Conservation (phyloP, 2,329 filamentous ascomycete genomes). For the Fusarium sp. region DNA sequence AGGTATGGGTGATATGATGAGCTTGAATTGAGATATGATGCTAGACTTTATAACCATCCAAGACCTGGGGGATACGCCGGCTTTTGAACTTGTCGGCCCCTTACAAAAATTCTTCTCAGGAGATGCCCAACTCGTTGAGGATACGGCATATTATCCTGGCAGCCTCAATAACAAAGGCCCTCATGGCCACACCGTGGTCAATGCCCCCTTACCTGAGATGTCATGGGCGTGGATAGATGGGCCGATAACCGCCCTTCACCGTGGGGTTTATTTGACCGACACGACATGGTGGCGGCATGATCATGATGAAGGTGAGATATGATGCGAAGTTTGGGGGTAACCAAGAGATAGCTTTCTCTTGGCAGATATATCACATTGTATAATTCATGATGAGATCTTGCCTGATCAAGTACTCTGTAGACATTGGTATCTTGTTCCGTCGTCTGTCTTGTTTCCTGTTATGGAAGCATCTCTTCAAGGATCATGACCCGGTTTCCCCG, state of each 20-base stretch:
- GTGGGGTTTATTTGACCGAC: constrained; percentile 42
- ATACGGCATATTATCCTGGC: constrained; percentile 30
- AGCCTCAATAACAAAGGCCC: constrained; percentile 39
- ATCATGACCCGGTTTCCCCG: constrained; percentile 26
- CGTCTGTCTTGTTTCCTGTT: constrained; percentile 23
- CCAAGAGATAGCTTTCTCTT: constrained; percentile 4
- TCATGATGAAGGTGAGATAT: constrained; percentile 16
- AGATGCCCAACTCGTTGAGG: constrained; percentile 32
- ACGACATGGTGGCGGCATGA: constrained; percentile 41
- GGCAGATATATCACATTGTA: background rate
- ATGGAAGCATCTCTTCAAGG: constrained; percentile 11
- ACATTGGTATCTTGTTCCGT: background rate
- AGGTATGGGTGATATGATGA: background rate
- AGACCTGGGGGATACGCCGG: constrained; percentile 8
- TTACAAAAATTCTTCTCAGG: constrained; percentile 19
- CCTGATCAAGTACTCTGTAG: background rate
- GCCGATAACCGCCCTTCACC: constrained; percentile 41
- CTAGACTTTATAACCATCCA: background rate
- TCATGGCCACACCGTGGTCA: constrained; percentile 46
- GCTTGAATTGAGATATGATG: constrained; percentile 6
- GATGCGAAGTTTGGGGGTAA: constrained; percentile 12
- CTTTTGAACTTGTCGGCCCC: constrained; percentile 30
- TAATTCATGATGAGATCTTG: constrained; percentile 15
- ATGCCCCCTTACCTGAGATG: constrained; percentile 36
- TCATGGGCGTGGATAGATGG: constrained; percentile 46